These are phyloP conservation scores for Penicillium verhagenii DNA, from an alignment of 495 filamentous ascomycete species.

Conservation along the genomic window DNA sequence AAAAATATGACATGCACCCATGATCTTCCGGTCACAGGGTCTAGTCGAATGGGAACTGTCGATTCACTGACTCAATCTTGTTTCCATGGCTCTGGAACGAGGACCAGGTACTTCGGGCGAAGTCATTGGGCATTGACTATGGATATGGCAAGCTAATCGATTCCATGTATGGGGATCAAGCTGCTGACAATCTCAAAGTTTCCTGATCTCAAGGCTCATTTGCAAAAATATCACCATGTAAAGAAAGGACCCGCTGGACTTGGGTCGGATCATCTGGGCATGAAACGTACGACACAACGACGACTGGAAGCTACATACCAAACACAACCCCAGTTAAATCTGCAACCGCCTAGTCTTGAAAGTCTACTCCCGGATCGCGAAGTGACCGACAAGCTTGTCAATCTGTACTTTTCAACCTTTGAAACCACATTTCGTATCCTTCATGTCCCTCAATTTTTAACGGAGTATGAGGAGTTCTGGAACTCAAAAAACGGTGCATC, in stretches of 20 bases:
- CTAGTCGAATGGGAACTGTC: not conserved
- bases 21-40: not conserved
- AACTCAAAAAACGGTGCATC: not conserved
- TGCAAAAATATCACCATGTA: not conserved
- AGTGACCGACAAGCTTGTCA: not conserved
- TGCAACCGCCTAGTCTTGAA: not conserved
- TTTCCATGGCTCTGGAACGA: not conserved
- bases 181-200: not conserved
- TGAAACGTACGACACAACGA: not conserved
- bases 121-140: constrained; percentile 6
- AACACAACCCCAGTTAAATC: not conserved
- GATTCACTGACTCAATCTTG: constrained; percentile 1
- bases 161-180: not conserved
- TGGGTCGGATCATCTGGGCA: not conserved
- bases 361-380: not conserved
- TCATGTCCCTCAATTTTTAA: not conserved
- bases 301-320: not conserved
- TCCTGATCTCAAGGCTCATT: constrained; percentile 1
- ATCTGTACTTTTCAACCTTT: not conserved
- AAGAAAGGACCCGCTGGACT: not conserved
- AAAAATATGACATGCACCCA: not conserved
- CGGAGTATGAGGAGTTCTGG: not conserved
- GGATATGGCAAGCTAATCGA: not conserved
- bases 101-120: constrained; percentile 3
- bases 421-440: constrained; percentile 1